Evolutionary conservation across 208 protist genomes (phyloP).

Genomic region (Histomonas meleagridis): DNA sequence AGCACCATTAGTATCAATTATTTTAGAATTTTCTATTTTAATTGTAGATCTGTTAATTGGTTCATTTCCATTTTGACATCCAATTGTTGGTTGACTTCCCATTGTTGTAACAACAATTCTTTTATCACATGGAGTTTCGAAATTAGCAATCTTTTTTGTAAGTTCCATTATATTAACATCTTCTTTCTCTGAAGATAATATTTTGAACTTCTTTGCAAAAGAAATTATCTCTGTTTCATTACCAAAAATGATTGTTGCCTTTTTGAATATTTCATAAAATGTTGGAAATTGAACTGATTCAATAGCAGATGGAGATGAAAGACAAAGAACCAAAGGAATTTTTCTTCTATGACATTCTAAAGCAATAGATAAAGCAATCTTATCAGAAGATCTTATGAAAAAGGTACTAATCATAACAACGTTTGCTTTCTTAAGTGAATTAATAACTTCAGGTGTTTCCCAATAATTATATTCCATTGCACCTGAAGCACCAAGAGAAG

Average conservation of each 20-base stretch:
- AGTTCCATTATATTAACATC: background rate
- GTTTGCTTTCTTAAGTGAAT: background rate
- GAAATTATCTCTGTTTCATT: too few relatives aligned
- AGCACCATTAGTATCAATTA: constrained; percentile 87
- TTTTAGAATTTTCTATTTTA: constrained; percentile 62
- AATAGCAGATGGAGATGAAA: too few relatives aligned
- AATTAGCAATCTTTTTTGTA: background rate
- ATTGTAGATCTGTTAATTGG: constrained; percentile 57
- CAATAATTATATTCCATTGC: background rate
- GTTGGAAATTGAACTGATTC: too few relatives aligned
- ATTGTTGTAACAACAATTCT: background rate
- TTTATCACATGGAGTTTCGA: background rate
- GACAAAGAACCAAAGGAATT: too few relatives aligned
- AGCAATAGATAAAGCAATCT: background rate
- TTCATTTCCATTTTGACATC: constrained; percentile 49
- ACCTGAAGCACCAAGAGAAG: background rate
- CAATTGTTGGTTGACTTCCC: constrained; percentile 56
- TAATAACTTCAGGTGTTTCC: background rate
- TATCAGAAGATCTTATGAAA: background rate
- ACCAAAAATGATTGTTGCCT: too few relatives aligned
- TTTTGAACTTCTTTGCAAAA: too few relatives aligned
- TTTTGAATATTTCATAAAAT: too few relatives aligned
- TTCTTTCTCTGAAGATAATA: background rate
- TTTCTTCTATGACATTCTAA: too few relatives aligned
- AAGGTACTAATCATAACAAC: background rate